Evolutionary conservation across 1,284 basidiomycete species (phyloP), one percentile per base, ranked within the genome.

Genomic region (Peniophora sp.): DNA sequence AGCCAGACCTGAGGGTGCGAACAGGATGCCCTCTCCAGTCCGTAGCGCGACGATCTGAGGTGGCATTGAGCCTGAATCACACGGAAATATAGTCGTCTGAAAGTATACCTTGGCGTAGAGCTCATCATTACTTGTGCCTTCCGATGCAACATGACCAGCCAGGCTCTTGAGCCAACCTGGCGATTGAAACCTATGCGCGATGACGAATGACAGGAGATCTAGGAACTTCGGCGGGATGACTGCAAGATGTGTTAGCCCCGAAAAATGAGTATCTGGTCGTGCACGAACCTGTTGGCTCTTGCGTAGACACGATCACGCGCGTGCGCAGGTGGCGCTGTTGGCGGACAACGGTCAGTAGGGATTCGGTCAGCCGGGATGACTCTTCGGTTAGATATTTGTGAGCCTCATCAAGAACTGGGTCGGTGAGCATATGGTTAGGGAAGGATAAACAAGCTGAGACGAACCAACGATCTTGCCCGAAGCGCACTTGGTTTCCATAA

Each of bases 391-490:
- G 55, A 43, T 65, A 65, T 60, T 86, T 86, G 57, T 86, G 83
- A 0, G 83, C 83, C 54, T 86, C 84, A 48, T 86, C 84, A 0
- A 86, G 36, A 19, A 49, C 36, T 48, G 35, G 34, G 20, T 41
- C 6, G 27, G 27, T 32, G 27, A 32, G 12, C 20, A n/a, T 8
- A 8, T 9, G 6, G 20, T 9, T 41, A 9, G 8, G n/a, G 9
- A 41, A n/a, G 9, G n/a, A n/a, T 41, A 22, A n/a, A 22, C 35
- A n/a, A 36, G n/a, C 16, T 16, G 20, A 10, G 39, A n/a, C 39
- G 22, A 5, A 0, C 85, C 71, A 2, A 85, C 67, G 0, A 84
- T 74, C 53, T 86, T 86, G 3, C 83, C 84, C 0, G 77, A 76
- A 0, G 62, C 68, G 0, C 81, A 69, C 10, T 80, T 70, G 6